Evolutionary conservation across 306 rosid genomes (phyloP).

Genomic region (Acacia crassicarpa): DNA sequence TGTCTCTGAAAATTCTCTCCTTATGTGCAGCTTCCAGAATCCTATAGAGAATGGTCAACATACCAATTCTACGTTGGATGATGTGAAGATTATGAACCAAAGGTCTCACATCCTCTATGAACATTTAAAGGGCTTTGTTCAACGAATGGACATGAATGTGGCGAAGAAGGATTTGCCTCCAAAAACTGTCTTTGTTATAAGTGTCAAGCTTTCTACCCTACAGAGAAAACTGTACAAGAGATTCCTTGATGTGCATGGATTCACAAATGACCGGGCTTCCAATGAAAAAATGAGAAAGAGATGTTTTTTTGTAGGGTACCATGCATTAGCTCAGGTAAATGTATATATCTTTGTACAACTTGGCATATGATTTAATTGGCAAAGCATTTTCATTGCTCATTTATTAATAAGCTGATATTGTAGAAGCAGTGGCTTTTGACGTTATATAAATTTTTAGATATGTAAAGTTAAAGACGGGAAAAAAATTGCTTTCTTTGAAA

Average conservation of each 20-base stretch:
- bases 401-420: background rate
- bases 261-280: constrained; percentile 52
- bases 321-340: constrained; percentile 91
- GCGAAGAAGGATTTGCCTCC: constrained; percentile 96
- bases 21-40: constrained; percentile 81
- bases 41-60: constrained; percentile 99
- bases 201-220: constrained; percentile 91
- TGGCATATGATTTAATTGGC: constrained; percentile 24
- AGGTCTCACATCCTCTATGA: constrained; percentile 95
- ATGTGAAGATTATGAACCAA: constrained; percentile 98
- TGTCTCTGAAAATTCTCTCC: constrained; percentile 28
- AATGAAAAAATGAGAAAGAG: constrained; percentile 72
- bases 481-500: background rate
- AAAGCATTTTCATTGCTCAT: constrained; percentile 20
- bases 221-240: constrained; percentile 88
- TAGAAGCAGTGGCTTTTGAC: background rate
- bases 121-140: constrained; percentile 91
- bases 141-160: constrained; percentile 97
- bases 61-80: constrained; percentile 85
- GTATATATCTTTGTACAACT: constrained; percentile 10
- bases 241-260: constrained; percentile 95
- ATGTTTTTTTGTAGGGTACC: constrained; percentile 95
- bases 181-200: constrained; percentile 90
- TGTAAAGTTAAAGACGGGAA: background rate
- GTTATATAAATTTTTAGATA: background rate